phyloP scores from a whole-genome alignment of 2,329 filamentous ascomycete species.

The Cladorrhinum sp. region DNA sequence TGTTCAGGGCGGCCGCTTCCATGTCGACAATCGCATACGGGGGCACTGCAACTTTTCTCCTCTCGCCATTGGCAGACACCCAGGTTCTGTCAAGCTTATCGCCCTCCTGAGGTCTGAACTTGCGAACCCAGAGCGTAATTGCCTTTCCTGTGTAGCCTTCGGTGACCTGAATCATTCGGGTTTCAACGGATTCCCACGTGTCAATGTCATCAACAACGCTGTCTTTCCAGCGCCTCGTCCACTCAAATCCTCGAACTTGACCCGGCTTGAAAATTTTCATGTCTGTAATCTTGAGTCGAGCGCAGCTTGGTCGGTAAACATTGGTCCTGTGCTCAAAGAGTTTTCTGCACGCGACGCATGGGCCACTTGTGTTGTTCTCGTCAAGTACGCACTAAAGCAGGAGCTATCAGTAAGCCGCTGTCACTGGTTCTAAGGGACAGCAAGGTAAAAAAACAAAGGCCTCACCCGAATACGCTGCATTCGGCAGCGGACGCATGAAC shows the following conservation, averaged over 20 bases:
- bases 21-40: constrained; percentile 56
- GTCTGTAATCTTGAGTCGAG: constrained; percentile 60
- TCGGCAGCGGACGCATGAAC: constrained; percentile 58
- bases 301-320: constrained; percentile 52
- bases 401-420: background rate
- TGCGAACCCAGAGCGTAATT: constrained; percentile 50
- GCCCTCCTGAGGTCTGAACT: constrained; percentile 53
- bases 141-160: constrained; percentile 51
- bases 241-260: constrained; percentile 56
- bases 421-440: background rate
- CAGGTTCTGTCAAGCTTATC: constrained; percentile 55
- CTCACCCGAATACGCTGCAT: constrained; percentile 62
- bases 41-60: constrained; percentile 49
- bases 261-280: constrained; percentile 57
- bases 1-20: constrained; percentile 47
- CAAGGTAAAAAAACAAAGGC: constrained; percentile 14
- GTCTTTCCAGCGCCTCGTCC: constrained; percentile 57
- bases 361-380: constrained; percentile 43
- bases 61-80: constrained; percentile 44
- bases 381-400: constrained; percentile 53
- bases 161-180: constrained; percentile 48
- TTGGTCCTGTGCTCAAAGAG: constrained; percentile 43
- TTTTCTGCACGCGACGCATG: constrained; percentile 54
- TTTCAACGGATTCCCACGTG: constrained; percentile 53
- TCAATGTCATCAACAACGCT: constrained; percentile 54